Evolutionary conservation across 805 yeast species (phyloP), one percentile per base, ranked within the genome.

Genomic region (Yamadazyma endophytica): DNA sequence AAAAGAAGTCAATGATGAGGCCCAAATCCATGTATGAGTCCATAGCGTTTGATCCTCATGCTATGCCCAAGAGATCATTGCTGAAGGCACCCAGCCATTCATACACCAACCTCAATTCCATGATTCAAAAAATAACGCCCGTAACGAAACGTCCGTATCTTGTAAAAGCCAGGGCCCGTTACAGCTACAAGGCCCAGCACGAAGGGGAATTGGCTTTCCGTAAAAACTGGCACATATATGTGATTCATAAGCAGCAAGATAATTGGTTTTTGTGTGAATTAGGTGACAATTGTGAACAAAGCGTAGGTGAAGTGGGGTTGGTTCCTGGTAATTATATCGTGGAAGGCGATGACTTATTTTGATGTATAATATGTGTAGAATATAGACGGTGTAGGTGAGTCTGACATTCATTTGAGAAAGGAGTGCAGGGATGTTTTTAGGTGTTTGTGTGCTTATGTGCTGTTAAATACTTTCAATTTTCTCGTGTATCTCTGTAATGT

Each of bases 261-360:
- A 54, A 60, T 33, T 66, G 72, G 72, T 66, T 42, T 39, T 55
- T 64, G 21, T 65, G 71, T 44, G 71, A 65, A 39, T 50, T 66
- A 37, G 61, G 59, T 3, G 46, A 40, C 4, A 64, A 62, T 29
- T 51, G 63, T 32, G 54, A 49, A n/a, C 49, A 48, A 5, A 37
- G 38, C 2, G 42, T 43, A 13, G 72, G 72, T 6, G 30, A 44
- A 35, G 54, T 66, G 4, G 72, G 72, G 0, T 47, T 66, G 27
- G 68, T 65, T 13, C 70, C 72, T 1, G 69, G 68, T 9, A 66
- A 66, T 30, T 66, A 66, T 39, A 39, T 66, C 11, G 42, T 46
- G 16, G 72, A 65, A 44, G 68, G 37, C 1, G 41, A 41, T 17
- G 37, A 36, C 17, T 6, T 34, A n/a, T 37, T 37, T 23, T 37